Conservation (phyloP, 1,284 basidiomycete species). For the Malassezia restricta region DNA sequence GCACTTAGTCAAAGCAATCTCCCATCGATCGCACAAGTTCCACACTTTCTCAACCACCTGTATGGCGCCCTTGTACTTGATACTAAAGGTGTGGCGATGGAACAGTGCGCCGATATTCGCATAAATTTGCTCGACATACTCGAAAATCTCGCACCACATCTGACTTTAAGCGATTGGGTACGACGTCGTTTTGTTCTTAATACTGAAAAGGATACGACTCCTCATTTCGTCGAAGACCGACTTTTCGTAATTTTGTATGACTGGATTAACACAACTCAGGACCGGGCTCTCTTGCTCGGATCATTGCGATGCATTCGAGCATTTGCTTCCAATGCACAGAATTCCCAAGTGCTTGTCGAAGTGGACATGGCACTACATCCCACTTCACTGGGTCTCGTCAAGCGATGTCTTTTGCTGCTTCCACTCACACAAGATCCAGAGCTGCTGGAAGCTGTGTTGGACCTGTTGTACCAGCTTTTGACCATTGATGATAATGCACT, state of each 20-base stretch:
- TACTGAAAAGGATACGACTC: neutral
- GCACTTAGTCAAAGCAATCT: conserved; percentile 19
- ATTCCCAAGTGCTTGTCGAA: conserved; percentile 31
- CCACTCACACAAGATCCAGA: conserved; percentile 33
- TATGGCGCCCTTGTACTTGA: neutral
- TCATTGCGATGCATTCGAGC: conserved; percentile 30
- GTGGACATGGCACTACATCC: conserved; percentile 7
- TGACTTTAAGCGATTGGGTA: conserved; percentile 24
- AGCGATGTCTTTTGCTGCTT: conserved; percentile 31
- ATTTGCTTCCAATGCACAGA: conserved; percentile 25
- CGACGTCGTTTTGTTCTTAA: neutral
- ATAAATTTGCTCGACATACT: conserved; percentile 37
- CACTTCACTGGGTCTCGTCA: conserved; percentile 19
- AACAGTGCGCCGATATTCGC: conserved; percentile 31
- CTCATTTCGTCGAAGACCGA: conserved; percentile 16
- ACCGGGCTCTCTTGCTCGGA: conserved; percentile 33
- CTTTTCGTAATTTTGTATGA: conserved; percentile 28
- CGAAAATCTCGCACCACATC: conserved; percentile 21
- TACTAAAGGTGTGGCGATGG: neutral
- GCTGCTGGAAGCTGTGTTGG: conserved; percentile 32
- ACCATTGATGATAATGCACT: conserved; percentile 34
- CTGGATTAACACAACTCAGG: conserved; percentile 23
- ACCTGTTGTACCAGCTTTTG: conserved; percentile 36
- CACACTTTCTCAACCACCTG: conserved; percentile 1
- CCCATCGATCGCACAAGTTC: conserved; percentile 6